Base-by-base conservation (phyloP, 2,329 filamentous ascomycete genomes). In the Venturia asperata region DNA sequence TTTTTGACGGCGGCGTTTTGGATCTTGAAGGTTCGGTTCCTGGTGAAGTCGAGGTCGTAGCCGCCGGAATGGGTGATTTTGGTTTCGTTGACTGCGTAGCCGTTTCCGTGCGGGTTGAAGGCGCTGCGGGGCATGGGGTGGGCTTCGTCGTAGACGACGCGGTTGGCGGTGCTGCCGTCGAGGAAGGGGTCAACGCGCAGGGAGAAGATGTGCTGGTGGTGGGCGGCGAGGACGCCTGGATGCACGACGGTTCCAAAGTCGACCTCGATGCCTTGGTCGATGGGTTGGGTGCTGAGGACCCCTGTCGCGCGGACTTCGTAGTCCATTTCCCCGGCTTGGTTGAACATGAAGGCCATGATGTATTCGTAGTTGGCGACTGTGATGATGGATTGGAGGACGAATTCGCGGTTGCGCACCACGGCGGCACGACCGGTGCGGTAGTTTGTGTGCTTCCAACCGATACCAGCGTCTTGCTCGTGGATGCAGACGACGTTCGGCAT, bases 131-230 rank as follows among this genome's bases (percentile, higher is more conserved):
- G 83, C 79, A 89, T 84, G 0, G 87, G 75, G 63, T 85, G 81
- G 0, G 82, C 80, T 70, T 86, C 76, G 30, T 82, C 76, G 70
- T 87, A 80, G 62, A 79, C 73, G 30, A 80, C 69, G 39, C 79
- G 74, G 72, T 82, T 79, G 63, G 74, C 66, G 70, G 75, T n/a
- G 21, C 24, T 72, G 66, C 80, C 77, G 67, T 82, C 78, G 66
- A 82, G 73, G 69, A 76, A 74, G 41, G 79, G 74, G 73, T 83
- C 75, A 66, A 84, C 69, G 65, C 81, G 75, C 68, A 83, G 71
- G 68, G 77, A 74, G 77, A 92, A 91, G 73, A 91, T 88, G 74
- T 92, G 89, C 72, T 92, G 89, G 71, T 92, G 89, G 74, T 89
- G 85, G 0, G 80, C 79, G 2, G 87, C 88, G 42, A 91, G 82